These are phyloP conservation scores for Hypoxylon sp. DNA, from an alignment of 2,329 filamentous ascomycete genomes.

Conservation along the genomic window DNA sequence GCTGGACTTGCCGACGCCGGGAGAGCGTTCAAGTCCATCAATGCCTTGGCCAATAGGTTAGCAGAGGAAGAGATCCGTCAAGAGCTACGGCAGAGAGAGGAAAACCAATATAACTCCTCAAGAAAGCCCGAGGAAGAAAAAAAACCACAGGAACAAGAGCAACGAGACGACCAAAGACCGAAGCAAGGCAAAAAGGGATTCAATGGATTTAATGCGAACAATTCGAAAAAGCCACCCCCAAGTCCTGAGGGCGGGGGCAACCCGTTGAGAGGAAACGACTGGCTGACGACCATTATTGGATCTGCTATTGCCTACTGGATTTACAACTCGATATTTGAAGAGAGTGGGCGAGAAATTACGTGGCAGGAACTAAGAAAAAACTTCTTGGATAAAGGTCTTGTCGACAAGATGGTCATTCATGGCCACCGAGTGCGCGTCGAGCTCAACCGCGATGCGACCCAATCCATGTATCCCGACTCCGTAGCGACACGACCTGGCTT, in stretches of 20 bases:
- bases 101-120: conserved; percentile 16
- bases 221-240: conserved; percentile 29
- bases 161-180: conserved; percentile 50
- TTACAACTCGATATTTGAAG: conserved; percentile 57
- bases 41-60: conserved; percentile 30
- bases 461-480: conserved; percentile 80
- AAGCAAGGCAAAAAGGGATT: conserved; percentile 46
- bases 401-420: conserved; percentile 90
- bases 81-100: not conserved
- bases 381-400: conserved; percentile 94
- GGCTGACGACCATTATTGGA: conserved; percentile 65
- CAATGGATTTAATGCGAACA: conserved; percentile 46
- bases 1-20: conserved; percentile 27
- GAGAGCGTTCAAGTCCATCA: conserved; percentile 38
- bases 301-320: conserved; percentile 59
- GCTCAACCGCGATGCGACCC: conserved; percentile 79
- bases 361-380: conserved; percentile 97
- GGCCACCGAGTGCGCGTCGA: conserved; percentile 82
- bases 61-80: conserved; percentile 25
- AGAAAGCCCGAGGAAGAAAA: conserved; percentile 33
- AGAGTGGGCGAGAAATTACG: conserved; percentile 80
- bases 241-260: conserved; percentile 24
- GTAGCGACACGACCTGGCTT: conserved; percentile 75
- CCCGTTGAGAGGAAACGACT: conserved; percentile 46
- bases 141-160: conserved; percentile 45